Conservation (phyloP, 768 basidiomycete species). For the Agaricus subrufescens region DNA sequence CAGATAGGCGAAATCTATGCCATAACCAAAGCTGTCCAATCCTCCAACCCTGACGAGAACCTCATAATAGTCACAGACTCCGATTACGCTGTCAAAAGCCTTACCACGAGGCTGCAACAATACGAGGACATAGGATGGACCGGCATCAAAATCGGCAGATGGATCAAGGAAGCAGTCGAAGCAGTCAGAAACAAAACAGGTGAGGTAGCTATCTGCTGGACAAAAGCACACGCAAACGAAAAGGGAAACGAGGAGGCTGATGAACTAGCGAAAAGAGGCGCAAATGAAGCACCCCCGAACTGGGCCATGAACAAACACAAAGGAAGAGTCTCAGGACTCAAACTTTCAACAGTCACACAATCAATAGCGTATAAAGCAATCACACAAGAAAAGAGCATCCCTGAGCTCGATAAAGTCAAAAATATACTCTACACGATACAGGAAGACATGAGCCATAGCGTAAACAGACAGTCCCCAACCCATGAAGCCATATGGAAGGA, state of each 20-base stretch:
- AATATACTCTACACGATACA: background rate
- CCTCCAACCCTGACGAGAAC: background rate
- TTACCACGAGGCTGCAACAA: background rate
- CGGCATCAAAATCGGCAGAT: background rate
- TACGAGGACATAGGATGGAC: background rate
- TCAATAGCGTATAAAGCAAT: background rate
- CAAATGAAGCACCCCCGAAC: background rate
- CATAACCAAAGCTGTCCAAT: background rate
- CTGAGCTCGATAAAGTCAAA: background rate
- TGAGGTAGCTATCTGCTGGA: background rate
- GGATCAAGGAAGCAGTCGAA: background rate
- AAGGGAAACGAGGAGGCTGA: conserved; percentile 22
- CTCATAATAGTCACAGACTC: background rate
- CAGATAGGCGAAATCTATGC: background rate
- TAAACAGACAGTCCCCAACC: background rate
- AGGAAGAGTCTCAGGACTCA: background rate
- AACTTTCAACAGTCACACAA: background rate
- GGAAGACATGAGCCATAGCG: background rate
- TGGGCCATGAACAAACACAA: background rate
- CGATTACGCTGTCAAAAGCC: background rate
- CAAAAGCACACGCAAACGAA: background rate
- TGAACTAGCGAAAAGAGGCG: conserved; percentile 16
- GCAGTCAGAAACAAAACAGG: background rate
- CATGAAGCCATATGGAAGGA: background rate
- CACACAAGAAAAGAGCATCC: background rate